Evolutionary conservation across 495 filamentous ascomycete species (phyloP), one percentile per base, ranked within the genome.

Genomic region (Podospora pseudoanserina): DNA sequence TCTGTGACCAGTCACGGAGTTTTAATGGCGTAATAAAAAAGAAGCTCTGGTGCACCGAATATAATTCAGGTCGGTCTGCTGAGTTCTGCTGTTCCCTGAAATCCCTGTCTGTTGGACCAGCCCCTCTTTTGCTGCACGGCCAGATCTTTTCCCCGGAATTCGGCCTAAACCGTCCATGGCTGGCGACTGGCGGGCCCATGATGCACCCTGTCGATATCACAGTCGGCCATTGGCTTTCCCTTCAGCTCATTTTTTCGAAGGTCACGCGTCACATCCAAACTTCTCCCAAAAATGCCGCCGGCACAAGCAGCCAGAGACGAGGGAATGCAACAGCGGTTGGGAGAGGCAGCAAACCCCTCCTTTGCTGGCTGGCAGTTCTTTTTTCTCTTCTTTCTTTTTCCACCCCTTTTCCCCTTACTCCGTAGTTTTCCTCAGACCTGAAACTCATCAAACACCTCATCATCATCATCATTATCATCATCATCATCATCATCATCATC

Each of bases 1-100:
- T 49, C 6, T 49, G 60, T 54, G 65, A 54, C 68, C 67, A 71
- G 69, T 66, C n/a, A 65, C 53, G 63, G 65, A 67, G 53, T 78
- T 77, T 76, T 59, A 66, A 69, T 75, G 66, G 67, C 73, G 76
- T 75, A 78, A 78, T 75, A 60, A 63, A 63, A 68, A 67, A 67
- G 68, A 68, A 70, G 70, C 66, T 73, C 73, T 67, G 7, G 7
- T 32, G 4, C 7, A 32, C 30, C 23, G 23, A 32, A 7, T 32
- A 32, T 4, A 32, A 32, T 32, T 32, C 30, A 32, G 30, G 30
- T 32, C 30, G 30, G 30, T 32, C 30, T 32, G 30, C 30, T 32
- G 39, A 58, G 55, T 58, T 58, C 18, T 11, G 13, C 55, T 7
- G 55, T 58, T 58, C 55, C 5, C n/a, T 58, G 55, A 2, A 23